Conservation (phyloP, 345 rosid species). For the Carallia brachiata region DNA sequence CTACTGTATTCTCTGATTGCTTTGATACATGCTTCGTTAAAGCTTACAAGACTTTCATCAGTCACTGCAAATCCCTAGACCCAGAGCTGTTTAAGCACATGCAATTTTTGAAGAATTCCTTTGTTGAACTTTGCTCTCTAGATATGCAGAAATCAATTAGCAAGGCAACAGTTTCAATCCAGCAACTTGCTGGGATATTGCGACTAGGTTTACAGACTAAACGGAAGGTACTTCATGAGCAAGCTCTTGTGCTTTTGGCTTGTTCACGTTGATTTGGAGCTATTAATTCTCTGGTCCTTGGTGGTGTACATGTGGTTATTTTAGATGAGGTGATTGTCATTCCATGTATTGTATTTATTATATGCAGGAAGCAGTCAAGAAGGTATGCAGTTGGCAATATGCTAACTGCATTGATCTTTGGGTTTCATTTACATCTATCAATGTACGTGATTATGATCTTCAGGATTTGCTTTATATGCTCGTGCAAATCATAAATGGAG, state of each 20-base stretch:
- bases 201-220: slow-evolving; percentile 63
- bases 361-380: slow-evolving; percentile 77
- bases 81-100: slow-evolving; percentile 41
- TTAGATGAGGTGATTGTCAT: slow-evolving; percentile 11
- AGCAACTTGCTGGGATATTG: slow-evolving; percentile 70
- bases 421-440: slow-evolving; percentile 65
- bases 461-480: slow-evolving; percentile 58
- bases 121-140: slow-evolving; percentile 71
- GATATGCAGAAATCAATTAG: slow-evolving; percentile 69
- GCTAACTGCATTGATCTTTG: slow-evolving; percentile 80
- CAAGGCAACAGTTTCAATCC: slow-evolving; percentile 57
- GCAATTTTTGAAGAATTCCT: slow-evolving; percentile 57
- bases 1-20: slow-evolving; percentile 53
- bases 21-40: slow-evolving; percentile 57
- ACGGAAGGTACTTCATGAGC: slow-evolving; percentile 53
- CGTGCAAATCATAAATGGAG: slow-evolving; percentile 81
- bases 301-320: not conserved
- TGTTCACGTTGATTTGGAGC: slow-evolving; percentile 6
- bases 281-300: slow-evolving; percentile 6
- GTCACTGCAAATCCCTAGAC: slow-evolving; percentile 58
- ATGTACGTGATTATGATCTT: slow-evolving; percentile 55
- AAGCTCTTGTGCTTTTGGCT: slow-evolving; percentile 6
- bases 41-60: slow-evolving; percentile 64
- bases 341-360: slow-evolving; percentile 26
- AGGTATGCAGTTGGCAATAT: slow-evolving; percentile 79